Evolutionary conservation across 2,329 filamentous ascomycete genomes (phyloP).

Genomic region (Talaromyces sp.): DNA sequence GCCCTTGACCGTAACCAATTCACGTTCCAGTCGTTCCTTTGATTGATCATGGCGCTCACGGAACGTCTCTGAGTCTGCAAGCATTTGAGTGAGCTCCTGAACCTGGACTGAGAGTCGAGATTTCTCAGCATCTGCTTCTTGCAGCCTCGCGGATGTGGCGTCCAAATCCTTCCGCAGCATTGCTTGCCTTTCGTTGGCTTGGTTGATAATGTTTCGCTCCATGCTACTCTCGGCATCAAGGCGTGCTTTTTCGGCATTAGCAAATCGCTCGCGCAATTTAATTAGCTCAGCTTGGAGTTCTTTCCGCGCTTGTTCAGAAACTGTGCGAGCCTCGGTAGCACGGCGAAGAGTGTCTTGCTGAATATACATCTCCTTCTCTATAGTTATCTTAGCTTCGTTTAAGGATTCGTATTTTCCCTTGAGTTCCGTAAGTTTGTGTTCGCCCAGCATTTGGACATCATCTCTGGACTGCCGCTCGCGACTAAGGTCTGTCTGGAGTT

Average conservation of each 20-base stretch:
- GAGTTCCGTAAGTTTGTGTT: slow-evolving; percentile 78
- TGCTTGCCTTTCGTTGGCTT: slow-evolving; percentile 73
- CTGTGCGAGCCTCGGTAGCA: slow-evolving; percentile 71
- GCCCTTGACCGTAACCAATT: slow-evolving; percentile 85
- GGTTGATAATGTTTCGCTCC: slow-evolving; percentile 69
- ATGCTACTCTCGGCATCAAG: slow-evolving; percentile 73
- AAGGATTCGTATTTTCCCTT: slow-evolving; percentile 79
- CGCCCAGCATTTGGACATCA: slow-evolving; percentile 82
- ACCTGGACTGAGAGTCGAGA: slow-evolving; percentile 71
- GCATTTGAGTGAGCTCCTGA: slow-evolving; percentile 78
- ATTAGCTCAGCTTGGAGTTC: slow-evolving; percentile 83
- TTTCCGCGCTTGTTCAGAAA: slow-evolving; percentile 80
- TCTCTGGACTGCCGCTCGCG: slow-evolving; percentile 88
- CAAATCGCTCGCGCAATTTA: slow-evolving; percentile 73
- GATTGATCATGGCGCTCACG: slow-evolving; percentile 86
- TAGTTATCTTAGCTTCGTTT: slow-evolving; percentile 92
- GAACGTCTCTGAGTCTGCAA: slow-evolving; percentile 83
- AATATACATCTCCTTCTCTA: slow-evolving; percentile 95
- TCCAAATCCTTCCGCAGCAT: slow-evolving; percentile 75
- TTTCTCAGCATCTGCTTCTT: slow-evolving; percentile 74
- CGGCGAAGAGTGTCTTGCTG: slow-evolving; percentile 88
- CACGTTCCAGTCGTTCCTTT: slow-evolving; percentile 86
- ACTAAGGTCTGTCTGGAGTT: slow-evolving; percentile 81
- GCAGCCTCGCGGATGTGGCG: slow-evolving; percentile 66
- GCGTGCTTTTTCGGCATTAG: slow-evolving; percentile 78